Percentiles rank a stretch among this genome's conserved stretches.
These are phyloP conservation scores for Ilex asprella DNA, from an alignment of 257 asterid genomes.

Conservation along the genomic window DNA sequence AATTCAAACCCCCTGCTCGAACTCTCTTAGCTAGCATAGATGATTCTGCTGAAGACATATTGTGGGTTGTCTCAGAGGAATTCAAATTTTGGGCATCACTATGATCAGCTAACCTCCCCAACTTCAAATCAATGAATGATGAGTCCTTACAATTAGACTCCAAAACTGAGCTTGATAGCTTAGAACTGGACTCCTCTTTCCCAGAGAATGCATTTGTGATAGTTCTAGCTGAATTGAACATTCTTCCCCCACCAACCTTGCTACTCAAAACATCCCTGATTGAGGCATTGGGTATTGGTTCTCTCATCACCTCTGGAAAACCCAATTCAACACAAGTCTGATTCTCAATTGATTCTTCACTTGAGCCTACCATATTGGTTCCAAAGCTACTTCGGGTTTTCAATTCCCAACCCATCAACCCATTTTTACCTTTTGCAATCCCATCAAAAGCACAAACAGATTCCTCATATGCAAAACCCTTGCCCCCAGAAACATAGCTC, in stretches of 20 bases:
- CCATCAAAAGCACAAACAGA: slow-evolving; percentile 22
- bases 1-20: slow-evolving; percentile 24
- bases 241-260: slow-evolving; percentile 10
- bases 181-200: slow-evolving; percentile 27
- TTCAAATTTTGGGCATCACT: slow-evolving; percentile 12
- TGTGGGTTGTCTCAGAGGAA: slow-evolving; percentile 4
- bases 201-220: slow-evolving; percentile 11
- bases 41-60: slow-evolving; percentile 20
- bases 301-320: slow-evolving; percentile 16
- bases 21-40: slow-evolving; percentile 24
- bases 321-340: slow-evolving; percentile 22
- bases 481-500: slow-evolving; percentile 21
- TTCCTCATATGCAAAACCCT: slow-evolving; percentile 19
- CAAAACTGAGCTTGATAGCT: slow-evolving; percentile 22
- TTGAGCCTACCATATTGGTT: slow-evolving; percentile 12
- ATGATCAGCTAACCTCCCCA: slow-evolving; percentile 33
- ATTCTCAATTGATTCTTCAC: slow-evolving; percentile 16
- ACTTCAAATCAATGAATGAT: slow-evolving; percentile 33
- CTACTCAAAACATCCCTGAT: slow-evolving; percentile 18
- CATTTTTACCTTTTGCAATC: slow-evolving; percentile 13
- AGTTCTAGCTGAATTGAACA: slow-evolving; percentile 3
- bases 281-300: slow-evolving; percentile 15
- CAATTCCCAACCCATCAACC: slow-evolving; percentile 19
- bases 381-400: slow-evolving; percentile 20
- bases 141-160: slow-evolving; percentile 22